These are phyloP conservation scores for Bipolaris bicolor DNA, from an alignment of 2,329 filamentous ascomycete species.

Conservation along the genomic window DNA sequence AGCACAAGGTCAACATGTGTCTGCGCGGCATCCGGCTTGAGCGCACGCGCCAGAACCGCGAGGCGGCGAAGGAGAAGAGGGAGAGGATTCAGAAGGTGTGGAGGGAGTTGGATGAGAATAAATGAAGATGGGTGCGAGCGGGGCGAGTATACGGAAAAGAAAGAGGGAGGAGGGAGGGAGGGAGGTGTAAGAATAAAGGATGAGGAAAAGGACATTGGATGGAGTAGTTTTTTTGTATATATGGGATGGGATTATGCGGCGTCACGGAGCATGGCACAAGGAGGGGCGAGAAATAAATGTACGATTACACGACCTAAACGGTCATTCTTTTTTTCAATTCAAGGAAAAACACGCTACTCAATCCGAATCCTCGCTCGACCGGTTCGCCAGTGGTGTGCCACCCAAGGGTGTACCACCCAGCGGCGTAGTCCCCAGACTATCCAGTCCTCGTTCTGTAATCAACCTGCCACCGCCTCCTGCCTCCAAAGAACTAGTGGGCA, in stretches of 20 bases:
- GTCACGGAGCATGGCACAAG: not conserved
- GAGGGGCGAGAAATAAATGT: not conserved
- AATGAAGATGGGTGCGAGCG: slow-evolving; percentile 50
- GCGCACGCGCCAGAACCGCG: slow-evolving; percentile 77
- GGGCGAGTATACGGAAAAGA: too few species aligned
- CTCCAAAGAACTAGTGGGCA: slow-evolving; percentile 36
- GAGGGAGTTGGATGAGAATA: slow-evolving; percentile 77
- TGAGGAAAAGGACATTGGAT: not conserved
- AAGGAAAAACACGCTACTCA: slow-evolving; percentile 29
- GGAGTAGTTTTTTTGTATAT: too few species aligned
- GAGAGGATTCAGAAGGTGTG: slow-evolving; percentile 77
- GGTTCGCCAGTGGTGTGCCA: slow-evolving; percentile 2
- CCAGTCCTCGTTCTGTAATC: slow-evolving; percentile 44
- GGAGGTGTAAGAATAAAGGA: not conserved
- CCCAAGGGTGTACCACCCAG: slow-evolving; percentile 42
- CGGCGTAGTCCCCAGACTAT: slow-evolving; percentile 47
- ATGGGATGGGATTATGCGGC: too few species aligned
- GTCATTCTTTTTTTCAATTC: slow-evolving; percentile 4
- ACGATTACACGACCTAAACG: slow-evolving; percentile 11
- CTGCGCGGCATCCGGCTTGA: slow-evolving; percentile 80
- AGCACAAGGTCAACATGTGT: slow-evolving; percentile 83
- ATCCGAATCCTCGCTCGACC: slow-evolving; percentile 33
- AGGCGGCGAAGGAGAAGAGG: slow-evolving; percentile 70
- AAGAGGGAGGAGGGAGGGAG: not conserved
- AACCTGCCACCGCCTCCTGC: slow-evolving; percentile 26